Conservation (phyloP, 1,139 yeast species). For the Yamadazyma aaseri region DNA sequence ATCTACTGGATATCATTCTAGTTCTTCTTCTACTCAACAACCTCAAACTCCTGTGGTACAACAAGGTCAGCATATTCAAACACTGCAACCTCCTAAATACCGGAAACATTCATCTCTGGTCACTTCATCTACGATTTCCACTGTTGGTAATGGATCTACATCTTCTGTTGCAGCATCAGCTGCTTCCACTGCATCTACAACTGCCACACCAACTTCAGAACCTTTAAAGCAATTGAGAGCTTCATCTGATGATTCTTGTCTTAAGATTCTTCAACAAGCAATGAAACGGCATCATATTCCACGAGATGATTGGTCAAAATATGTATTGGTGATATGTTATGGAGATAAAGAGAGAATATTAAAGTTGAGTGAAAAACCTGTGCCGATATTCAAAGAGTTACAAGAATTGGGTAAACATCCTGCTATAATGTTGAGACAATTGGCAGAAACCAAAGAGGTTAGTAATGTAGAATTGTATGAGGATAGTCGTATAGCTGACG, state of each 20-base stretch:
- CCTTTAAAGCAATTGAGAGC: conserved; percentile 86
- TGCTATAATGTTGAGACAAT: conserved; percentile 86
- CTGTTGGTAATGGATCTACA: not conserved
- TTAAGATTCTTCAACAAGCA: conserved; percentile 84
- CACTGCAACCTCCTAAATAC: not conserved
- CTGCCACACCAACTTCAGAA: conserved; percentile 31
- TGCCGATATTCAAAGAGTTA: conserved; percentile 80
- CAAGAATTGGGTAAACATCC: conserved; percentile 89
- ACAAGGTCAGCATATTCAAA: not conserved
- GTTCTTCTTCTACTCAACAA: conserved; percentile 1
- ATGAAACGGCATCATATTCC: conserved; percentile 82
- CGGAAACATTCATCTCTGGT: conserved; percentile 15
- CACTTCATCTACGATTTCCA: not conserved
- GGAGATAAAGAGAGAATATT: conserved; percentile 87
- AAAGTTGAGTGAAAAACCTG: conserved; percentile 86
- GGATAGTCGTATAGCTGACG: conserved; percentile 45
- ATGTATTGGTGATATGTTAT: conserved; percentile 85
- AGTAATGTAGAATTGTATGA: conserved; percentile 39
- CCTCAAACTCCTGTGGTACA: not conserved
- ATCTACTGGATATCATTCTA: conserved; percentile 15
- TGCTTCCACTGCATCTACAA: not conserved
- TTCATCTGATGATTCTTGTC: conserved; percentile 89
- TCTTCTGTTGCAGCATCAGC: not conserved
- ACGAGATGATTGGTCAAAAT: conserved; percentile 82
- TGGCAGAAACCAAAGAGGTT: conserved; percentile 44